Evolutionary conservation across 371 early-diverging fungal species (phyloP).

Genomic region (Zychaea mexicana): DNA sequence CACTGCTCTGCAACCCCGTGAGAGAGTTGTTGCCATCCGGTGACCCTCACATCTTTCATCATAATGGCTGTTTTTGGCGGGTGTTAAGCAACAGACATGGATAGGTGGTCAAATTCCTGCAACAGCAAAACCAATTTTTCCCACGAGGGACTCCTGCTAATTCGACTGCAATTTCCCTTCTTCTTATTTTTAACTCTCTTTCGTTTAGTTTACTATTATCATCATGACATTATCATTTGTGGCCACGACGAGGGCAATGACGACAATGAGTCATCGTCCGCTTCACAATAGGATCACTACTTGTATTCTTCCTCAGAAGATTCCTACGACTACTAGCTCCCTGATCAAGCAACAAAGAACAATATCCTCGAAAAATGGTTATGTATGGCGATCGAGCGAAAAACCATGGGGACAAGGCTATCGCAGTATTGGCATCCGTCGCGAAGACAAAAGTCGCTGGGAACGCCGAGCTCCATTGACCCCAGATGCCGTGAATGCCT

Average conservation of each 20-base stretch:
- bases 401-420: background rate
- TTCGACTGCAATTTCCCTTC: background rate
- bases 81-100: too few species aligned
- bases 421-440: constrained; percentile 77
- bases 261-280: background rate
- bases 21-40: background rate
- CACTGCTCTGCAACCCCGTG: background rate
- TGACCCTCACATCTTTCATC: too few species aligned
- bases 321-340: background rate
- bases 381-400: constrained; percentile 4
- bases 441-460: constrained; percentile 97
- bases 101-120: background rate
- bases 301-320: background rate
- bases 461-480: constrained; percentile 90
- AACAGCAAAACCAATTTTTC: background rate
- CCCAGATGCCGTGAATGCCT: constrained; percentile 73
- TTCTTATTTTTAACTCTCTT: background rate
- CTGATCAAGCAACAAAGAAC: background rate
- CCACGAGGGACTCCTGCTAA: background rate
- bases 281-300: background rate
- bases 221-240: background rate
- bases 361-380: constrained; percentile 1
- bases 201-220: background rate
- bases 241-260: too few species aligned
- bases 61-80: too few species aligned